phyloP scores from a whole-genome alignment of 495 filamentous ascomycete species.

The Penicillium cosmopolitanum region DNA sequence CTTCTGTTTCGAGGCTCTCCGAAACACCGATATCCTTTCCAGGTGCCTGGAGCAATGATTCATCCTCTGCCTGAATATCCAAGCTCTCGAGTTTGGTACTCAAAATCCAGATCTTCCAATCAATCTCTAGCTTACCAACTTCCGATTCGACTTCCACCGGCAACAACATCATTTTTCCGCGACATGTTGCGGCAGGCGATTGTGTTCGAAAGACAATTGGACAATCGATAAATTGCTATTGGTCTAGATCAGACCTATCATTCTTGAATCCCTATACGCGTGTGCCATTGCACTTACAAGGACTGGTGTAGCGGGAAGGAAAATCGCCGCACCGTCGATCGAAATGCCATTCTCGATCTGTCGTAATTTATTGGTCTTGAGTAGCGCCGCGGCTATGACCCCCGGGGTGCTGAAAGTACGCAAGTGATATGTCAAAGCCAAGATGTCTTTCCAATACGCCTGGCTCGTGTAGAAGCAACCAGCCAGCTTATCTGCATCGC shows the following conservation, averaged over 20 bases:
- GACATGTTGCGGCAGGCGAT: conserved; percentile 21
- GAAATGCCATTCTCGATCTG: conserved; percentile 17
- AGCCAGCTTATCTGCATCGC: conserved; percentile 9
- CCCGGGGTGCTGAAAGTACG: conserved; percentile 18
- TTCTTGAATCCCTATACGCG: background rate
- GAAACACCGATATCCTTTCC: background rate
- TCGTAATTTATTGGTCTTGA: conserved; percentile 23
- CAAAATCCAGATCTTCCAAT: conserved; percentile 32
- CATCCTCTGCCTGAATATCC: conserved; percentile 22
- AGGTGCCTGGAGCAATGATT: conserved; percentile 10
- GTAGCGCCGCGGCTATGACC: conserved; percentile 17
- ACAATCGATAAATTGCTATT: conserved; percentile 32
- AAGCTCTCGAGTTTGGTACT: conserved; percentile 23
- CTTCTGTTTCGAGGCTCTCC: conserved; percentile 21
- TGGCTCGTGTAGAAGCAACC: conserved; percentile 25
- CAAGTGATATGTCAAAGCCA: conserved; percentile 29
- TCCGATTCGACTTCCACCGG: conserved; percentile 12
- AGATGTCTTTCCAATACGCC: conserved; percentile 29
- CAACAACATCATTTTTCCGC: conserved; percentile 24
- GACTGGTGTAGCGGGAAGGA: conserved; percentile 18
- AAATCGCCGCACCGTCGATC: conserved; percentile 21
- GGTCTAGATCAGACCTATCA: background rate
- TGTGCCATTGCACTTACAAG: conserved; percentile 17
- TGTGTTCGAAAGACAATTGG: conserved; percentile 21
- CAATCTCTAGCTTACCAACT: conserved; percentile 7